phyloP scores from a whole-genome alignment of 768 basidiomycete genomes.

The Mycena crocata region DNA sequence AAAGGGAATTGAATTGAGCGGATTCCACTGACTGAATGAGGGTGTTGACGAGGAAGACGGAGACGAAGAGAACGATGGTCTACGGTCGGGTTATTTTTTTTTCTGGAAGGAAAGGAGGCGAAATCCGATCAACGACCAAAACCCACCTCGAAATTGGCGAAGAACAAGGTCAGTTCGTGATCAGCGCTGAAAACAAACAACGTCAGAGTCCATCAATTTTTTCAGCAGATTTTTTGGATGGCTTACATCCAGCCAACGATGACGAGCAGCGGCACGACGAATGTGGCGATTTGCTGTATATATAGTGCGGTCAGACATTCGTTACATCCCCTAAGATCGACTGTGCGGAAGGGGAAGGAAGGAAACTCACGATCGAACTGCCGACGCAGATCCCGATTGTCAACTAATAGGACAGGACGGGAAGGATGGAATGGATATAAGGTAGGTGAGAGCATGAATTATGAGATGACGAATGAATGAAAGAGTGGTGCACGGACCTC shows the following conservation, averaged over 20 bases:
- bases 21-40: slow-evolving; percentile 73
- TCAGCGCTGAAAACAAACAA: slow-evolving; percentile 58
- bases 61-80: slow-evolving; percentile 87
- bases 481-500: too few species aligned
- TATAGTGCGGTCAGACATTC: neutral
- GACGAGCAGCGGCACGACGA: slow-evolving; percentile 89
- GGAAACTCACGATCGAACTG: slow-evolving; percentile 82
- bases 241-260: slow-evolving; percentile 89
- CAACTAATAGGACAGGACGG: slow-evolving; percentile 37
- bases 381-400: slow-evolving; percentile 88
- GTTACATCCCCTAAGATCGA: neutral
- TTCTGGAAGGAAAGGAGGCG: slow-evolving; percentile 18
- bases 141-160: slow-evolving; percentile 84
- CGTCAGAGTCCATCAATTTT: slow-evolving; percentile 6
- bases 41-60: slow-evolving; percentile 86
- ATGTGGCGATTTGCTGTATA: slow-evolving; percentile 82
- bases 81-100: neutral
- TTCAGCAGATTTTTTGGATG: too few species aligned
- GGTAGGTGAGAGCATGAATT: too few species aligned
- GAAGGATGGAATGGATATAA: too few species aligned
- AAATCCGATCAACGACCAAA: too few species aligned
- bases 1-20: slow-evolving; percentile 10
- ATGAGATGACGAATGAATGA: too few species aligned
- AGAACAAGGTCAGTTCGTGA: slow-evolving; percentile 83
- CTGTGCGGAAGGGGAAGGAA: slow-evolving; percentile 65